A percentile compares a stretch with the other conserved stretches of the same genome.
phyloP scores from a whole-genome alignment of 106 monocot genomes.

The Dendrobium officinale region DNA sequence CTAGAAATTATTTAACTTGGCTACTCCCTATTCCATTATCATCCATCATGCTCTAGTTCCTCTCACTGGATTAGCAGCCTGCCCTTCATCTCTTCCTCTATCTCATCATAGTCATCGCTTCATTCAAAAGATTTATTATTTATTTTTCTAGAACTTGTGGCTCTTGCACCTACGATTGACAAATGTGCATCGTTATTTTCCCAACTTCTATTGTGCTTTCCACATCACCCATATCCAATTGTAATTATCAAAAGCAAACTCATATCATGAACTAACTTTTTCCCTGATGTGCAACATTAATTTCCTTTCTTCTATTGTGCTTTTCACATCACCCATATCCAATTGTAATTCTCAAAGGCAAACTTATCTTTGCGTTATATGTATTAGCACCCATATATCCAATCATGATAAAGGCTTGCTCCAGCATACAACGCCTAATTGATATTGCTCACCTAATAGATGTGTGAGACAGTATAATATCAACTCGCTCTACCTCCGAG shows the following conservation, averaged over 20 bases:
- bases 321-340: background rate
- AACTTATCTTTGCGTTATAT: background rate
- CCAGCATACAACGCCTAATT: background rate
- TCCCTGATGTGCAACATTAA: background rate
- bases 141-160: background rate
- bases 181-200: background rate
- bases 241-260: too few species aligned
- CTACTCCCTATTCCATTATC: background rate
- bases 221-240: too few species aligned
- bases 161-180: background rate
- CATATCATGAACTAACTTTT: too few species aligned
- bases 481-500: background rate
- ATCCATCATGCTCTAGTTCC: background rate
- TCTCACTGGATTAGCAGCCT: background rate
- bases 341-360: too few species aligned
- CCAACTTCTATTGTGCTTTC: background rate
- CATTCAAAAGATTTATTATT: background rate
- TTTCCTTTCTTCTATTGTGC: background rate
- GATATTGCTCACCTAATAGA: background rate
- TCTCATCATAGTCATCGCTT: background rate
- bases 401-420: constrained; percentile 3
- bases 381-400: background rate
- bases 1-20: background rate
- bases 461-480: background rate
- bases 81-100: background rate